phyloP scores from a whole-genome alignment of 495 filamentous ascomycete species.

The Penicillium argentinense region DNA sequence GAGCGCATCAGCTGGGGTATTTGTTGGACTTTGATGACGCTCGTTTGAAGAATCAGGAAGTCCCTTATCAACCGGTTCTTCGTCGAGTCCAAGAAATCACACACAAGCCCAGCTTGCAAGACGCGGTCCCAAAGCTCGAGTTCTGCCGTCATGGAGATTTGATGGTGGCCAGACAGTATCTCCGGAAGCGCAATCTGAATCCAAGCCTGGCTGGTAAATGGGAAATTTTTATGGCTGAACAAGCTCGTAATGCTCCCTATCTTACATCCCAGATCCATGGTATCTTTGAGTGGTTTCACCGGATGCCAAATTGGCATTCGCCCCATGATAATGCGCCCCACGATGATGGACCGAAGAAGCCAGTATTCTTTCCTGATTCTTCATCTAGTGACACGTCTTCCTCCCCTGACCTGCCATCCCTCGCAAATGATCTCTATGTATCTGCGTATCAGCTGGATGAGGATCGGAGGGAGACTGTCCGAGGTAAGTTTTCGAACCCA shows the following conservation, averaged over 20 bases:
- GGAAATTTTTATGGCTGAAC: constrained; percentile 19
- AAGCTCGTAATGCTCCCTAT: neutral
- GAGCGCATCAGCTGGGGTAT: constrained; percentile 27
- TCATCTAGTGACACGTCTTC: neutral
- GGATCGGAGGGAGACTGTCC: no score
- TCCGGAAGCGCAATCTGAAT: constrained; percentile 27
- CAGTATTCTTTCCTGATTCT: neutral
- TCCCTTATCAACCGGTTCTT: constrained; percentile 25
- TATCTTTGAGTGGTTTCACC: constrained; percentile 14
- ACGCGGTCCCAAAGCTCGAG: constrained; percentile 15
- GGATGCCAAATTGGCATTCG: constrained; percentile 10
- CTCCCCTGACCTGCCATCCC: no score
- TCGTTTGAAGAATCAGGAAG: constrained; percentile 7
- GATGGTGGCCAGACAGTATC: constrained; percentile 25
- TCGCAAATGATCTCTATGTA: no score
- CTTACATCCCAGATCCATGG: neutral
- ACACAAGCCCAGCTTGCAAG: constrained; percentile 10
- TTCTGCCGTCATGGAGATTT: constrained; percentile 30
- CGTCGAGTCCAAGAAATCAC: constrained; percentile 16
- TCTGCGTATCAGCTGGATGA: no score
- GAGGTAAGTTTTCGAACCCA: neutral
- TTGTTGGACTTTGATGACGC: constrained; percentile 35
- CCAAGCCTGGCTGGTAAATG: constrained; percentile 32
- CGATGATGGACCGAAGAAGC: neutral
- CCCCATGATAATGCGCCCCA: neutral